A percentile compares a stretch with the other conserved stretches of the same genome.
These are phyloP conservation scores for Hirschfeldia incana DNA, from an alignment of 345 rosid species.

Conservation along the genomic window DNA sequence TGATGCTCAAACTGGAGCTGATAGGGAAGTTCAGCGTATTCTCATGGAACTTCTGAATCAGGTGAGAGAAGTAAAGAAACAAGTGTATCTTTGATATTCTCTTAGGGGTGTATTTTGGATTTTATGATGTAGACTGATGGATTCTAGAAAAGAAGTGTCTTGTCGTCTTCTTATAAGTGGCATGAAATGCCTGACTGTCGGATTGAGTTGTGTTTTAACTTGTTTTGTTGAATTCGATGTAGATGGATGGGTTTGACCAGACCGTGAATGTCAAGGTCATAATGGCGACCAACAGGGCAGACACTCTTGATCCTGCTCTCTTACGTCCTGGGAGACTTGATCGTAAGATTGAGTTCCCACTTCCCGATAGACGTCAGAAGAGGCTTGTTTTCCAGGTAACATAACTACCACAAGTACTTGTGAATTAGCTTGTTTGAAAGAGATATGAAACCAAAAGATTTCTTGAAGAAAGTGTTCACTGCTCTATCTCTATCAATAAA, in stretches of 20 bases:
- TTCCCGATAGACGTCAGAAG: constrained; percentile 96
- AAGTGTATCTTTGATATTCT: not conserved
- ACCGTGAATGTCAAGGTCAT: constrained; percentile 96
- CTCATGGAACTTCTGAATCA: constrained; percentile 96
- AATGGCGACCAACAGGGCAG: constrained; percentile 96
- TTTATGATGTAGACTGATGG: not conserved
- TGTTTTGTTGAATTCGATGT: constrained; percentile 29
- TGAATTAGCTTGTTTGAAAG: not conserved
- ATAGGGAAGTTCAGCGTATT: constrained; percentile 96
- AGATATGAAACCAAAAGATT: not conserved
- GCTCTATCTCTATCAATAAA: not conserved
- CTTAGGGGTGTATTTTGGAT: not conserved
- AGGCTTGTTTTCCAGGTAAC: constrained; percentile 97
- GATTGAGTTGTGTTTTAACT: constrained; percentile 6
- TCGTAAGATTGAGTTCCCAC: constrained; percentile 88
- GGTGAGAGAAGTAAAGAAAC: constrained; percentile 40
- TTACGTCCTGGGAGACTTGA: constrained; percentile 98
- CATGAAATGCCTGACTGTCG: constrained; percentile 2
- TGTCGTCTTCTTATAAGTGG: not conserved
- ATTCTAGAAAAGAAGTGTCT: not conserved
- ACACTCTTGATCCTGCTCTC: constrained; percentile 97
- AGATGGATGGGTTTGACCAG: constrained; percentile 95
- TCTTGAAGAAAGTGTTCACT: not conserved
- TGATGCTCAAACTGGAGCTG: constrained; percentile 99
- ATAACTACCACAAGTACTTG: not conserved